These are phyloP conservation scores for Sclerotinia minor DNA, from an alignment of 2,329 filamentous ascomycete genomes.

Conservation along the genomic window DNA sequence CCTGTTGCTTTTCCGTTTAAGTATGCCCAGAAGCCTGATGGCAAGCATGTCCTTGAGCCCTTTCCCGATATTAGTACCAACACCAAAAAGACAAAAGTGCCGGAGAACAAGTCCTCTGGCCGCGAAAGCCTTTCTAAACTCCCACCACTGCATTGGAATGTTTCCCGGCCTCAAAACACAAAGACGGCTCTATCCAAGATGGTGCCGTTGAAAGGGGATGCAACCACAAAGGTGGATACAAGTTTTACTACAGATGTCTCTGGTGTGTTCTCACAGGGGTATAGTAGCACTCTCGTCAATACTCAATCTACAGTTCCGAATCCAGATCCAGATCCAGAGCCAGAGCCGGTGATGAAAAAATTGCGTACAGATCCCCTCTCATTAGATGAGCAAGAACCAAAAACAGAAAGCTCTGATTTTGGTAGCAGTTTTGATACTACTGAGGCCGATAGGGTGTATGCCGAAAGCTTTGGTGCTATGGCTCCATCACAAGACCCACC, in stretches of 20 bases:
- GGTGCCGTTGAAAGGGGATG: not conserved
- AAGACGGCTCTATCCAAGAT: not conserved
- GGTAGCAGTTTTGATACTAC: slow-evolving; percentile 14
- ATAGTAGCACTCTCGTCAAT: not conserved
- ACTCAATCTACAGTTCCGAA: slow-evolving; percentile 29
- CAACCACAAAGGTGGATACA: slow-evolving; percentile 19
- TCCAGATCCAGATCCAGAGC: slow-evolving; percentile 17
- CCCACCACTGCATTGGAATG: not conserved
- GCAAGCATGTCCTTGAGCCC: slow-evolving; percentile 12
- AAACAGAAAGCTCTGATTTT: slow-evolving; percentile 13
- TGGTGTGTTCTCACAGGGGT: slow-evolving; percentile 28
- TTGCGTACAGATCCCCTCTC: not conserved
- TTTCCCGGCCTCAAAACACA: not conserved
- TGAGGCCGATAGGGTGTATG: not conserved
- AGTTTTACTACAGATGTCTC: slow-evolving; percentile 33
- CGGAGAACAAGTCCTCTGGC: not conserved
- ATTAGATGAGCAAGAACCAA: not conserved
- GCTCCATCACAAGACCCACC: not conserved
- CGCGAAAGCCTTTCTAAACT: not conserved
- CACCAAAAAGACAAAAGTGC: slow-evolving; percentile 9
- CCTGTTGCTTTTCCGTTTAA: not conserved
- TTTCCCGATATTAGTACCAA: not conserved
- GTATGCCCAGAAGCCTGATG: not conserved
- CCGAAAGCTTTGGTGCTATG: slow-evolving; percentile 1
- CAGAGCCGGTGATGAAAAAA: not conserved